Base-by-base conservation (phyloP, 1,284 basidiomycete genomes). In the Apiotrichum akiyoshidainum region DNA sequence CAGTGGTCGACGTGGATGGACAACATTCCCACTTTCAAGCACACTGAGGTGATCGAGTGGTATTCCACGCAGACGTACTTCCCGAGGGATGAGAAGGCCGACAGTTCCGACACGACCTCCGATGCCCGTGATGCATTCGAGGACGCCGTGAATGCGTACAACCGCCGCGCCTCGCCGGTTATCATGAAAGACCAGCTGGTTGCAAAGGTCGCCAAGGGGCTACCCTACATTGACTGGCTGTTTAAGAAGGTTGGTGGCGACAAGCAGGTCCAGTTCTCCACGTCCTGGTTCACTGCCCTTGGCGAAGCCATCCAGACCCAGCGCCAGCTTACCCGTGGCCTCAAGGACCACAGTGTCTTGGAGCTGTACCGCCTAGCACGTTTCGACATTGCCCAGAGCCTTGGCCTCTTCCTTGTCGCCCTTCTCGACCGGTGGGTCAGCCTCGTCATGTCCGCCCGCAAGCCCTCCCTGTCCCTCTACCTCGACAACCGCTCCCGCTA, bases 391-490 rank as follows among this genome's bases (percentile, higher is more conserved):
- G 54, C 46, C 19, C 57, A 58, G 52, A 58, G 49, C 41, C 47
- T 60, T 17, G 54, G 54, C 10, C 55, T 56, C 9, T 60, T 60
- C 52, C 46, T 60, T 13, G 55, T 60, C 33, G 58, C 58, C 10
- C 55, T 60, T n/a, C 51, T 60, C n/a, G 58, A 60, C 51, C 54
- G 55, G 26, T 60, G 58, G 58, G 39, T 60, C 50, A 45, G 53
- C 46, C 46, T 60, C 37, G 47, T 49, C 55, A 60, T 60, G 54
- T 22, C 40, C 39, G 50, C 45, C 8, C 50, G 54, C 37, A 37
- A 53, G 52, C 53, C 54, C 2, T 56, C 56, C 35, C 58, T 44
- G 10, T 47, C 39, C 21, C 44, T 58, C 46, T 58, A 58, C 52
- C 17, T 35, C n/a, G 57, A 58, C 46, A 17, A 17, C 17, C 51